Percentiles rank a stretch among this genome's conserved stretches.
Conservation (phyloP, 176 grass and related monocot species). For the Ensete ventricosum region DNA sequence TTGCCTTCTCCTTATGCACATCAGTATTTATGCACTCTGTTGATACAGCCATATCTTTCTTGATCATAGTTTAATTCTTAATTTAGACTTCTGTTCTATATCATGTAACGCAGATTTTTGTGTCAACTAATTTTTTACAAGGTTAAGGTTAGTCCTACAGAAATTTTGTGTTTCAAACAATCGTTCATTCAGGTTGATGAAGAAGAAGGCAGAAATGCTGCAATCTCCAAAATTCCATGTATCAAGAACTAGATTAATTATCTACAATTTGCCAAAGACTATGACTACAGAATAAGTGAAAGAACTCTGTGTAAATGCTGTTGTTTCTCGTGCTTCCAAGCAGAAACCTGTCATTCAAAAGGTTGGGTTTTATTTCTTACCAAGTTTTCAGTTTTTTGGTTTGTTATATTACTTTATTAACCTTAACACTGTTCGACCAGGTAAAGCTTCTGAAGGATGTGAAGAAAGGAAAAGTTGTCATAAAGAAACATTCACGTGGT, state of each 20-base stretch:
- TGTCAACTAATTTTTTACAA: neutral
- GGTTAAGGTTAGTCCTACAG: neutral
- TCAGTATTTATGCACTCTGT: neutral
- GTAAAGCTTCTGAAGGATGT: constrained; percentile 78
- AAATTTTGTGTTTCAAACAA: neutral
- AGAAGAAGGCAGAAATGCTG: constrained; percentile 83
- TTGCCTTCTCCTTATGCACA: neutral
- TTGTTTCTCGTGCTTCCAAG: constrained; percentile 64
- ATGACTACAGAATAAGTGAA: constrained; percentile 79
- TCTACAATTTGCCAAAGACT: constrained; percentile 95
- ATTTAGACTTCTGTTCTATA: neutral
- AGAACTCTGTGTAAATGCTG: constrained; percentile 76
- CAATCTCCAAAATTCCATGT: constrained; percentile 96
- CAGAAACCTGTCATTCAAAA: constrained; percentile 84
- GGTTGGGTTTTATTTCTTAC: constrained; percentile 28
- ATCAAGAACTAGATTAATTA: constrained; percentile 79
- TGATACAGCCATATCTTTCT: neutral
- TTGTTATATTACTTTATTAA: constrained; percentile 1
- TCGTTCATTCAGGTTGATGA: constrained; percentile 45
- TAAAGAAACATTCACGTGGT: constrained; percentile 71
- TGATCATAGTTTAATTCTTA: neutral
- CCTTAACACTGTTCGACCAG: constrained; percentile 33
- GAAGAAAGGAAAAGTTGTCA: constrained; percentile 52
- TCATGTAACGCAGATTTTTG: neutral
- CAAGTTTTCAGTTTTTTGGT: neutral